Evolutionary conservation across 2,329 filamentous ascomycete genomes (phyloP).

Genomic region (Calonectria multiphialidica): DNA sequence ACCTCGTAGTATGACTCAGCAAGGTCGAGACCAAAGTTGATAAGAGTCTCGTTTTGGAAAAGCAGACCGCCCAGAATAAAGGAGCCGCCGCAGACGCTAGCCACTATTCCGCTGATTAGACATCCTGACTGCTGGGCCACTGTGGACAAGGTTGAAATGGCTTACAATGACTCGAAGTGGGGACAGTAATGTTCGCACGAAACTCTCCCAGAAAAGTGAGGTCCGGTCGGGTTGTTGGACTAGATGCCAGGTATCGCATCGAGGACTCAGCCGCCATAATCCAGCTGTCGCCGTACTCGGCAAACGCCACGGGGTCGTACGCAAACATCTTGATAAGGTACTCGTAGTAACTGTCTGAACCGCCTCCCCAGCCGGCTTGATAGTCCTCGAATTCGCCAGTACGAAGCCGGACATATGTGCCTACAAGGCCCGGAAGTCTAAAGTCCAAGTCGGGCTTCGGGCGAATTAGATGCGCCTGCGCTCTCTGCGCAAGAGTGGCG

Average conservation of each 20-base stretch:
- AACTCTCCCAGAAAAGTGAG: conserved; percentile 27
- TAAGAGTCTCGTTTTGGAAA: conserved; percentile 23
- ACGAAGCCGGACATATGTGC: conserved; percentile 20
- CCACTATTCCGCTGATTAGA: conserved; percentile 21
- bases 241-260: conserved; percentile 26
- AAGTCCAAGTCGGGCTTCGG: conserved; percentile 28
- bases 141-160: background rate
- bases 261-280: conserved; percentile 26
- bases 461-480: conserved; percentile 22
- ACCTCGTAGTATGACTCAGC: conserved; percentile 30
- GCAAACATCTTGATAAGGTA: conserved; percentile 41
- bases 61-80: conserved; percentile 26
- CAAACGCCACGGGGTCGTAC: conserved; percentile 30
- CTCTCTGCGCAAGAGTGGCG: conserved; percentile 27
- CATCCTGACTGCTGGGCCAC: background rate
- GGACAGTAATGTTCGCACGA: conserved; percentile 23
- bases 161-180: conserved; percentile 25
- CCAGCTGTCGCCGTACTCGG: conserved; percentile 26
- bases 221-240: conserved; percentile 17
- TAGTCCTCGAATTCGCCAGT: conserved; percentile 32
- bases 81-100: conserved; percentile 29
- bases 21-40: conserved; percentile 29
- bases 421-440: conserved; percentile 27
- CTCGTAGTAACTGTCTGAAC: conserved; percentile 37
- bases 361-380: conserved; percentile 35